Percentiles rank a stretch among this genome's conserved stretches.
Conservation (phyloP, 129 eudicot genomes). For the Centella asiatica region DNA sequence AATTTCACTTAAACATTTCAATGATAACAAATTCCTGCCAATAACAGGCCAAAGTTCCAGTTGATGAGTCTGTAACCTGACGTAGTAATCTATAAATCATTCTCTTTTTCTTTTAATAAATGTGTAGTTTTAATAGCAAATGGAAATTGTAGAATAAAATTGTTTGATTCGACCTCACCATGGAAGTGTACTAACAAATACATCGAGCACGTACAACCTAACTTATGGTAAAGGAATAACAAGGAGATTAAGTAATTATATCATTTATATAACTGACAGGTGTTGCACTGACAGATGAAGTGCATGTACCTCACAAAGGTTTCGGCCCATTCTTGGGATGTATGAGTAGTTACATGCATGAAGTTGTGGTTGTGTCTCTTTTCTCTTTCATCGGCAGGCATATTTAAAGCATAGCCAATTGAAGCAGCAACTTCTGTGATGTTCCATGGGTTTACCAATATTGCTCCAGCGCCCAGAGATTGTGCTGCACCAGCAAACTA, state of each 20-base stretch:
- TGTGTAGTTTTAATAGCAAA: too few species aligned
- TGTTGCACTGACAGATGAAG: neutral
- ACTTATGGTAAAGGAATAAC: neutral
- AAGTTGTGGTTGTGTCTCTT: slow-evolving; percentile 73
- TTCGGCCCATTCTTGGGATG: slow-evolving; percentile 94
- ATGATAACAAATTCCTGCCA: too few species aligned
- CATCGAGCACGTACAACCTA: neutral
- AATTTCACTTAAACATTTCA: neutral
- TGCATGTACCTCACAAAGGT: slow-evolving; percentile 59
- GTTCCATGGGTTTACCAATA: slow-evolving; percentile 84
- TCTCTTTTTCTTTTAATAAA: too few species aligned
- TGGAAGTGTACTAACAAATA: too few species aligned
- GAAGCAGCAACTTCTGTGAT: slow-evolving; percentile 73
- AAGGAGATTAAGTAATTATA: too few species aligned
- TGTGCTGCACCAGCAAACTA: slow-evolving; percentile 98
- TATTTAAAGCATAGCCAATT: slow-evolving; percentile 64
- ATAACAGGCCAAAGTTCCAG: too few species aligned
- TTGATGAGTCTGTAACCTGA: too few species aligned
- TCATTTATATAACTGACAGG: too few species aligned
- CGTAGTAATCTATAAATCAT: too few species aligned
- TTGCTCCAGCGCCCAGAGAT: slow-evolving; percentile 90
- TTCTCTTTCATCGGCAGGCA: slow-evolving; percentile 80
- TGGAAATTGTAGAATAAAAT: too few species aligned
- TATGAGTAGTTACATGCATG: slow-evolving; percentile 74
- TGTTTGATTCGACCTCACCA: too few species aligned